phyloP scores from a whole-genome alignment of 371 early-diverging fungal species.

The Rhizomucor pusillus region DNA sequence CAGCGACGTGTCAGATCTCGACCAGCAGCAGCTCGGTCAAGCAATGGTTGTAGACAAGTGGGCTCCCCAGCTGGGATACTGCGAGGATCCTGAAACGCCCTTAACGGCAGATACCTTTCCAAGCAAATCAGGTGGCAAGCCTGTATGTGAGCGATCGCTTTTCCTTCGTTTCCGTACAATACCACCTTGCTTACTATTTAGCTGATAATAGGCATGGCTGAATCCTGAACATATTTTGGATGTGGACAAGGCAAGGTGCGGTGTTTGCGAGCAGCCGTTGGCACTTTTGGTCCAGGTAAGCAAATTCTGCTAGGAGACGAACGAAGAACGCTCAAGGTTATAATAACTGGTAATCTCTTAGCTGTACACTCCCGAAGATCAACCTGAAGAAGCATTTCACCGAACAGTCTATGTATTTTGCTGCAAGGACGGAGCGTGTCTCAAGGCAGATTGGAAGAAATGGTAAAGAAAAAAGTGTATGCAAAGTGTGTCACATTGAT shows the following conservation, averaged over 20 bases:
- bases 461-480: conserved; percentile 39
- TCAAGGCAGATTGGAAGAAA: conserved; percentile 56
- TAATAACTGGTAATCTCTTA: conserved; percentile 24
- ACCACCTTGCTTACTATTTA: background rate
- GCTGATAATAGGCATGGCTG: conserved; percentile 72
- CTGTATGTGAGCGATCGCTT: conserved; percentile 48
- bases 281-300: conserved; percentile 80
- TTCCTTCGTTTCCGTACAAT: background rate
- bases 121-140: conserved; percentile 87
- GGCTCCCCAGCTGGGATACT: conserved; percentile 72
- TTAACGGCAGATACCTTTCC: conserved; percentile 70
- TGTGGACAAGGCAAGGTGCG: conserved; percentile 67
- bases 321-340: too few relatives aligned
- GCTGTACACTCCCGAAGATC: conserved; percentile 93
- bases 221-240: conserved; percentile 69
- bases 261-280: conserved; percentile 81
- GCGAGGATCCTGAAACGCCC: conserved; percentile 64
- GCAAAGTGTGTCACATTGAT: too few relatives aligned
- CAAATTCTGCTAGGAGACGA: too few relatives aligned
- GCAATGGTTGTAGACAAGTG: conserved; percentile 27
- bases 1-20: conserved; percentile 37
- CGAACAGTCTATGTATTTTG: conserved; percentile 87
- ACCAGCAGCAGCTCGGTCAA: conserved; percentile 30
- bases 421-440: conserved; percentile 86
- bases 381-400: conserved; percentile 84